Conservation (phyloP, 352 stramenopile species). For the Phytophthora pini region DNA sequence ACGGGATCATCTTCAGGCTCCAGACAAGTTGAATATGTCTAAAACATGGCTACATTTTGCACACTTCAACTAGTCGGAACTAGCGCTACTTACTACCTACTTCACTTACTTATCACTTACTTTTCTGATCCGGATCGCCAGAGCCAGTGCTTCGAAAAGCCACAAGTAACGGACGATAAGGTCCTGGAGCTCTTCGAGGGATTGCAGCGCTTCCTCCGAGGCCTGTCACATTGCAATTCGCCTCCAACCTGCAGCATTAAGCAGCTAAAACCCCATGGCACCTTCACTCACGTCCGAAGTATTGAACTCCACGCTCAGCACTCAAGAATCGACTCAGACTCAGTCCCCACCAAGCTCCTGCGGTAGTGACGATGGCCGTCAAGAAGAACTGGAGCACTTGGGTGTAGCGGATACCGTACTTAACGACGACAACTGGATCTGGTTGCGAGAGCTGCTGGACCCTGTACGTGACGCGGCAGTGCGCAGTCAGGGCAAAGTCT, state of each 20-base stretch:
- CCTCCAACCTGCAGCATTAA: conserved; percentile 6
- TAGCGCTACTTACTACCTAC: too few relatives aligned
- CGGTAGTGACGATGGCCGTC: conserved; percentile 20
- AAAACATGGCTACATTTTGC: neutral
- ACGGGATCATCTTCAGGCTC: conserved; percentile 29
- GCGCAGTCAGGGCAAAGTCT: conserved; percentile 28
- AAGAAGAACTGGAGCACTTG: conserved; percentile 27
- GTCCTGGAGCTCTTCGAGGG: neutral
- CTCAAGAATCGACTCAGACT: conserved; percentile 1
- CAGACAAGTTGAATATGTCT: neutral
- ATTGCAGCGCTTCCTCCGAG: too few relatives aligned
- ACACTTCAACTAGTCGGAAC: conserved; percentile 1
- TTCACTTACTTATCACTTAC: conserved; percentile 1
- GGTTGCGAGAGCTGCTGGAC: conserved; percentile 35
- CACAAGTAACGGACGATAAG: conserved; percentile 27
- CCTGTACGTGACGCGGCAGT: conserved; percentile 15
- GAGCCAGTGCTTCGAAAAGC: conserved; percentile 29
- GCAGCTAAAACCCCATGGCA: neutral
- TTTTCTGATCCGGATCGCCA: conserved; percentile 7
- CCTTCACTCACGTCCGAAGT: conserved; percentile 16
- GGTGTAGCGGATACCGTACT: conserved; percentile 34
- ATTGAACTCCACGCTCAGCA: conserved; percentile 2
- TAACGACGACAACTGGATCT: conserved; percentile 39
- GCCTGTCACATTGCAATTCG: neutral
- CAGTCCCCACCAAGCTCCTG: conserved; percentile 21